Conservation (phyloP, 805 yeast genomes). For the Kuraishia cidri region DNA sequence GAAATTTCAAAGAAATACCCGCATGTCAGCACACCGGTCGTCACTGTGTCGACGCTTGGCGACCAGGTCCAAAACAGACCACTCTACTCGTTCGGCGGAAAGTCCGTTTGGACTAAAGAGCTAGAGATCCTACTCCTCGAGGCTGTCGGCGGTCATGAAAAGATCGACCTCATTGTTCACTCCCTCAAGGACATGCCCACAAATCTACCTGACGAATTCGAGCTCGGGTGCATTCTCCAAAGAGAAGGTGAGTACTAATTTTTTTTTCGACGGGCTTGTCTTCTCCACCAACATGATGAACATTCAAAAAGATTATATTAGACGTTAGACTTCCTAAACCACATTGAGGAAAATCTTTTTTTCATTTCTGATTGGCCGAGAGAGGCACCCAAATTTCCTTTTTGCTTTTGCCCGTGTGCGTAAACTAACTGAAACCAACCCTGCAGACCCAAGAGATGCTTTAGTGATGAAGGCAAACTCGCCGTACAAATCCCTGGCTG, state of each 20-base stretch:
- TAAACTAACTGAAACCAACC: constrained; percentile 5
- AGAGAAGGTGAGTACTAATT: constrained; percentile 43
- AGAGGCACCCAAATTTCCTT: constrained; percentile 1
- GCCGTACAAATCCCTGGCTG: constrained; percentile 53
- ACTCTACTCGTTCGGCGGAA: constrained; percentile 91
- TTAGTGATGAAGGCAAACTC: constrained; percentile 65
- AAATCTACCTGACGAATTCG: constrained; percentile 78
- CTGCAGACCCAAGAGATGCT: constrained; percentile 83
- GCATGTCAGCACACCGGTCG: constrained; percentile 59
- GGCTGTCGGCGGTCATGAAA: constrained; percentile 50
- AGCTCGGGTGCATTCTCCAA: constrained; percentile 75
- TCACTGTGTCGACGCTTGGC: constrained; percentile 81
- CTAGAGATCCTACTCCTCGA: constrained; percentile 69
- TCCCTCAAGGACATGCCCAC: constrained; percentile 93
- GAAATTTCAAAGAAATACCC: constrained; percentile 54
- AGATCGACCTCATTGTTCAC: constrained; percentile 86
- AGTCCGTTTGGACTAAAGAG: constrained; percentile 94
- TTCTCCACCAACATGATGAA: constrained; percentile 13
- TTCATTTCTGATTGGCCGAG: not conserved
- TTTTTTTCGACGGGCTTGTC: constrained; percentile 1
- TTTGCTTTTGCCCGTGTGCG: not conserved
- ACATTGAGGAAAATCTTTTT: constrained; percentile 18
- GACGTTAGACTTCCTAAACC: constrained; percentile 30
- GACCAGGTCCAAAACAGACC: constrained; percentile 84
- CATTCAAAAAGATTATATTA: constrained; percentile 13